Evolutionary conservation across 2,329 filamentous ascomycete genomes (phyloP).

Genomic region (Pestalotiopsis sp.): DNA sequence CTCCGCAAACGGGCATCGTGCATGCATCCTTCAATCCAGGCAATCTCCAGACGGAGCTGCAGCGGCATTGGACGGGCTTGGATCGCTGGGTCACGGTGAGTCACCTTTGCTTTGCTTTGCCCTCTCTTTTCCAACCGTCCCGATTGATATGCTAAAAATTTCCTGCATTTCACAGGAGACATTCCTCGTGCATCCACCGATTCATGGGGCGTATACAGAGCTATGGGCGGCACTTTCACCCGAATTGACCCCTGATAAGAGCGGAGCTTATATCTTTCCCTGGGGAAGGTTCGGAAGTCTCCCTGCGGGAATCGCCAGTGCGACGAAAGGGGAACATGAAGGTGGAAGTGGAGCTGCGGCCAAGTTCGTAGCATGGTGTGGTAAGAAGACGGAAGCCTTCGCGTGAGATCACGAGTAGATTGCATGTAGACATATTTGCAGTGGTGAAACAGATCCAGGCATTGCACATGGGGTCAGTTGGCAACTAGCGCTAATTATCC

Average conservation of each 20-base stretch:
- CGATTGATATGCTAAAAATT: neutral
- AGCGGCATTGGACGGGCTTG: slow-evolving; percentile 1
- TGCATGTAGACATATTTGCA: too few relatives aligned
- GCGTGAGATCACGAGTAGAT: too few relatives aligned
- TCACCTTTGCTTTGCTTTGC: too few relatives aligned
- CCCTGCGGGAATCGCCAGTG: neutral
- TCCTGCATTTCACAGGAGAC: too few relatives aligned
- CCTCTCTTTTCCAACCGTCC: neutral
- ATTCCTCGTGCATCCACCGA: neutral
- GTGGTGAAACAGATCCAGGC: too few relatives aligned
- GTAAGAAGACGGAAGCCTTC: neutral
- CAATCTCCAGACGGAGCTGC: slow-evolving; percentile 7
- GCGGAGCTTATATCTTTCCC: neutral
- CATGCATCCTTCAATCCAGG: slow-evolving; percentile 14
- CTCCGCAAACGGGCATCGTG: slow-evolving; percentile 6
- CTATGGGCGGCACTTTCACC: neutral
- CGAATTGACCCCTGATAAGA: neutral
- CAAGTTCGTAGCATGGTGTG: neutral
- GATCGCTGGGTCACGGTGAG: slow-evolving; percentile 1
- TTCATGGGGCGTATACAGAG: neutral
- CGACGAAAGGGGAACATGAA: neutral
- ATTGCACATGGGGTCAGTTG: too few relatives aligned
- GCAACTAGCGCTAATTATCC: too few relatives aligned
- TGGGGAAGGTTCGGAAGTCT: neutral
- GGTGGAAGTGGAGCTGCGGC: neutral